Evolutionary conservation across 441 rosid species (phyloP), one percentile per base, ranked within the genome.

Genomic region (Erysimum cheiri): DNA sequence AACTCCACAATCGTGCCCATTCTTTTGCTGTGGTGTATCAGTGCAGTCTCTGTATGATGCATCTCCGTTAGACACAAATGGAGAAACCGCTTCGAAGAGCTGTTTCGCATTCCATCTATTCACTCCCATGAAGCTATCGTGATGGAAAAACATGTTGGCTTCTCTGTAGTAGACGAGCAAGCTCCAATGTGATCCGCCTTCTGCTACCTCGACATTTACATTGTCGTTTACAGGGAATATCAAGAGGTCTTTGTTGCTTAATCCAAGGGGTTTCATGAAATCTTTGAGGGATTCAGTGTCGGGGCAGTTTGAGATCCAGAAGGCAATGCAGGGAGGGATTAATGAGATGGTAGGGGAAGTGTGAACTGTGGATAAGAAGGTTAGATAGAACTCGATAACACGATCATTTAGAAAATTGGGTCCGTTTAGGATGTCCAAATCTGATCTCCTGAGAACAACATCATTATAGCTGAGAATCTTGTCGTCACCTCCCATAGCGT

Each of bases 111-210:
- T 67, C 49, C 64, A 39, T 60, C 12, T 69, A 46, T 89, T 89
- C 72, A 75, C 64, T 41, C 82, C 82, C 40, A 55, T 37, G 10
- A 29, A 74, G 84, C 93, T 91, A 60, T 88, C 97, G 15, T 88
- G 98, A 79, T 92, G 99, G 74, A 86, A 81, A 73, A 90, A 92
- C 57, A 75, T 66, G 78, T 87, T 80, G 17, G 80, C 81, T 36
- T 64, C 73, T 77, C 82, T 82, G 66, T 81, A 69, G 55, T 85
- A 90, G 10, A 82, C 96, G 33, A 92, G 87, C 57, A 90, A 78
- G 79, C 93, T 94, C 98, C 99, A 94, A 49, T 92, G 98, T 17
- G 71, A 81, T 66, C 98, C 98, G 1, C 99, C 97, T 75, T 85
- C 96, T 0, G 97, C 94, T 52, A 70, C 43, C 69, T 67, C 84